Base-by-base conservation (phyloP, 2,329 filamentous ascomycete genomes). In the Cladosporium sp. region DNA sequence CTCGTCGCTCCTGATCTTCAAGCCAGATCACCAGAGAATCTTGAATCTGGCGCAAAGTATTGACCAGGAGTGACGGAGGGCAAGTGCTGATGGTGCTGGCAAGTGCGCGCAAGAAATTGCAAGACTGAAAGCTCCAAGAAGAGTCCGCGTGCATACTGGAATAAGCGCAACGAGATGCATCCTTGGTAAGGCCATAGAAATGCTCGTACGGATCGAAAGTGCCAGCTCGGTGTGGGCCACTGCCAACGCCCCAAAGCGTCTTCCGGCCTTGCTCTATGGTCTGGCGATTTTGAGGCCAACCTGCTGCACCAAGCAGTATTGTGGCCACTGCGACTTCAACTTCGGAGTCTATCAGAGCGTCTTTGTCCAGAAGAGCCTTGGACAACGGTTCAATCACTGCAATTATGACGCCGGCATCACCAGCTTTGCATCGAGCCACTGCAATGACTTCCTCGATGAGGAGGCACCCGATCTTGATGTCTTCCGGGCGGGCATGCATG, bases 341-440 rank as follows among this genome's bases (percentile, higher is more conserved):
- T 6, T 22, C 6, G 22, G 65, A 17, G 1, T 32, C 40, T 19
- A 55, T 47, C n/a, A 19, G 15, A 35, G 40, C 25, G 13, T 44
- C 39, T 8, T 47, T 55, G 9, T 55, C 52, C 10, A 55, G 28
- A n/a, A 55, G 52, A 17, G 58, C 48, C 42, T 65, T 66, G 3
- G 67, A 61, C 15, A 68, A 56, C 10, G 68, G 69, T 50, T 95
- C 90, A 37, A 92, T 77, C 1, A 91, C 78, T 22, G 83, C 81
- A 50, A 89, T 77, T 4, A 85, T 82, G 39, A 86, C 79, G 5
- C 84, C 86, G 15, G 83, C 81, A 60, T 90, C 85, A 3, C 90
- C 89, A 20, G 52, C 52, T 28, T 44, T 47, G 17, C 28, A 55
- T 35, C 40, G 40, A 28, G 52, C 52, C 8, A 55, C 40, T 42